Conservation (phyloP, 1,284 basidiomycete species). For the Trametes sp. region DNA sequence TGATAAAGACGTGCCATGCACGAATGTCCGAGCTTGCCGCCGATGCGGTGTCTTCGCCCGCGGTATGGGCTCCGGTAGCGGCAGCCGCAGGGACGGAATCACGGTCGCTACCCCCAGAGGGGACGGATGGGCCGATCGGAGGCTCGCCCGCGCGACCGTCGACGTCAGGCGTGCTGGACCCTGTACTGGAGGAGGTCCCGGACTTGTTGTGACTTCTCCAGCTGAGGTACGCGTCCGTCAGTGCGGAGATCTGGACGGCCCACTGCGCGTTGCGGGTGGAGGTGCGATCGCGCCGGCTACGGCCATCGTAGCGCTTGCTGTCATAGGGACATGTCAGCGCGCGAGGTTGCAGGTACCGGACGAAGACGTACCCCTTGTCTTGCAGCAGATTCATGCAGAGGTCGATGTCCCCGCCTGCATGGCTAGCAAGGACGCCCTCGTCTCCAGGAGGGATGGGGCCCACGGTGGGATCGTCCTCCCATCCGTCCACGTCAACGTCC, state of each 20-base stretch:
- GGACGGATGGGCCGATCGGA: too few relatives aligned
- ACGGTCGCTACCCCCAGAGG: too few relatives aligned
- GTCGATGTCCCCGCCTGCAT: slow-evolving; percentile 5
- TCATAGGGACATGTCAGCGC: background rate
- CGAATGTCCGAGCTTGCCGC: too few relatives aligned
- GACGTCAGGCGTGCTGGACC: too few relatives aligned
- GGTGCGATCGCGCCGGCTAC: slow-evolving; percentile 9
- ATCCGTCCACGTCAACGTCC: background rate
- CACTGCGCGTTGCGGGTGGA: slow-evolving; percentile 6
- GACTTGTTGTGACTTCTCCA: slow-evolving; percentile 11
- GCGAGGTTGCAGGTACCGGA: background rate
- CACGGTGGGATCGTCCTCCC: background rate
- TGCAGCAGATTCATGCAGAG: background rate
- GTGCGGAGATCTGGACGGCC: slow-evolving; percentile 5
- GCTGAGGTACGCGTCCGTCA: slow-evolving; percentile 10
- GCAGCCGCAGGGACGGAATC: too few relatives aligned
- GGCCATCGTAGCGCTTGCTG: slow-evolving; percentile 1
- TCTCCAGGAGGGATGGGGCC: slow-evolving; percentile 3
- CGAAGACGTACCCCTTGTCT: background rate
- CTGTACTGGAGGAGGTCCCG: too few relatives aligned
- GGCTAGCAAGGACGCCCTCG: slow-evolving; percentile 1
- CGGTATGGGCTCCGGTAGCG: too few relatives aligned
- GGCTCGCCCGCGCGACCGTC: too few relatives aligned
- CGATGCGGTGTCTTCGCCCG: background rate
- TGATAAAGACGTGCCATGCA: slow-evolving; percentile 1